Percentiles rank a stretch among this genome's conserved stretches.
Evolutionary conservation across 1,139 yeast genomes (phyloP).

Genomic region (Blastobotrys buckinghamii): DNA sequence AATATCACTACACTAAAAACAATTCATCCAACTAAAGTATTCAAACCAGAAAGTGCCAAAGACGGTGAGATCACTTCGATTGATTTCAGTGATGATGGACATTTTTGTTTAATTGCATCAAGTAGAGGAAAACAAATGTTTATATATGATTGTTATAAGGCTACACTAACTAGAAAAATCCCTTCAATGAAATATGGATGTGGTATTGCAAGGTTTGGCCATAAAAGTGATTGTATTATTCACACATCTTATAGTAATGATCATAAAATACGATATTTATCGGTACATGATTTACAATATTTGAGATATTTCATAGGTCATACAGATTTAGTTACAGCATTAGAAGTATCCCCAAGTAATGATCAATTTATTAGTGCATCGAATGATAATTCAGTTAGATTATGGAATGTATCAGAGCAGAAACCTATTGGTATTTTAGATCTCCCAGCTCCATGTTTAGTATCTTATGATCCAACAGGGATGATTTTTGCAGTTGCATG

Average conservation of each 20-base stretch:
- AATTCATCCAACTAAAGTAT: conserved; percentile 46
- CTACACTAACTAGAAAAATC: conserved; percentile 48
- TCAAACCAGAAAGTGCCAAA: conserved; percentile 46
- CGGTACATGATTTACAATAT: conserved; percentile 72
- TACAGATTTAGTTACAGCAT: conserved; percentile 59
- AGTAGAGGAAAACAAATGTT: conserved; percentile 82
- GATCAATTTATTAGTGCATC: conserved; percentile 68
- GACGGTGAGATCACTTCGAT: conserved; percentile 62
- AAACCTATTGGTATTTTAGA: conserved; percentile 51
- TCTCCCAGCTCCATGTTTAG: conserved; percentile 49
- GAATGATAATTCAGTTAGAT: conserved; percentile 68
- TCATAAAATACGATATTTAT: conserved; percentile 52
- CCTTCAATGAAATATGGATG: conserved; percentile 91
- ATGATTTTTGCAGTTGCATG: conserved; percentile 70
- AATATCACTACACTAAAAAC: background rate
- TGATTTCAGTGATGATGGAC: conserved; percentile 83
- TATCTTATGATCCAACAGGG: conserved; percentile 81
- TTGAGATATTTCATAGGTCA: conserved; percentile 87
- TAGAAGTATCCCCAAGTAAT: conserved; percentile 70
- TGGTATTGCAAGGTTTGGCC: conserved; percentile 80
- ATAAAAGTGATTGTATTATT: conserved; percentile 63
- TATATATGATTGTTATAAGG: conserved; percentile 70
- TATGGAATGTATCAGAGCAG: conserved; percentile 72
- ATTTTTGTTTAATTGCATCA: conserved; percentile 59
- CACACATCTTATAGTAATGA: conserved; percentile 78